Conservation (phyloP, 192 early-diverging fungal genomes). For the Coemansia furcata region DNA sequence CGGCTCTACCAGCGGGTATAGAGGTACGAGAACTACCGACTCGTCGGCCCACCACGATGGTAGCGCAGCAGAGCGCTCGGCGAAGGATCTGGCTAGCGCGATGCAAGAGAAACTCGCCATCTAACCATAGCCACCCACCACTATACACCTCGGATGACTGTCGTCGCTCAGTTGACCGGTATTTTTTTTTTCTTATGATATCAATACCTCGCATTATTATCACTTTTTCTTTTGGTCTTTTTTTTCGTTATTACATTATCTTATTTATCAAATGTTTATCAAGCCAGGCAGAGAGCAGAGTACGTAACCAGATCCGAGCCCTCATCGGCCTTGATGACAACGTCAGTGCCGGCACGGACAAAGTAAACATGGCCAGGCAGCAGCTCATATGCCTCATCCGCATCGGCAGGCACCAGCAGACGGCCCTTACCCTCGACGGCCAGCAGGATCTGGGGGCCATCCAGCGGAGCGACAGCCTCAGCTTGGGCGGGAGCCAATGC, state of each 20-base stretch:
- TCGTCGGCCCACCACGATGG: background rate
- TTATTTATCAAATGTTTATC: slow-evolving; percentile 1
- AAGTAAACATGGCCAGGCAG: slow-evolving; percentile 78
- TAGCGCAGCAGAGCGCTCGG: background rate
- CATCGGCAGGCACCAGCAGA: slow-evolving; percentile 18
- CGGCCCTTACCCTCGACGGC: slow-evolving; percentile 74
- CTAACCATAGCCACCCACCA: background rate
- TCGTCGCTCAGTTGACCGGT: background rate
- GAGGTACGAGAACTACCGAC: background rate
- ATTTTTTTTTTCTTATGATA: too few relatives aligned
- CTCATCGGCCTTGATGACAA: slow-evolving; percentile 21
- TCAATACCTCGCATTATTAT: background rate
- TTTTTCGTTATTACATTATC: background rate
- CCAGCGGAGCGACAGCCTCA: slow-evolving; percentile 60
- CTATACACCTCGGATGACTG: background rate
- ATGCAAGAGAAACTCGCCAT: slow-evolving; percentile 38
- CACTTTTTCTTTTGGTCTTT: background rate
- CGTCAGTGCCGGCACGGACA: slow-evolving; percentile 57
- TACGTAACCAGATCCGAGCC: slow-evolving; percentile 21
- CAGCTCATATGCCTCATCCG: slow-evolving; percentile 35
- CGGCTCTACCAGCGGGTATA: slow-evolving; percentile 6
- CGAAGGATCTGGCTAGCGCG: slow-evolving; percentile 17
- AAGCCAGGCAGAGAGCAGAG: slow-evolving; percentile 7
- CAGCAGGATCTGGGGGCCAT: slow-evolving; percentile 85
- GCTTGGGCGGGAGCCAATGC: slow-evolving; percentile 39